These are phyloP conservation scores for Phytophthora pseudosyringae DNA, from an alignment of 352 stramenopile genomes.

Conservation along the genomic window DNA sequence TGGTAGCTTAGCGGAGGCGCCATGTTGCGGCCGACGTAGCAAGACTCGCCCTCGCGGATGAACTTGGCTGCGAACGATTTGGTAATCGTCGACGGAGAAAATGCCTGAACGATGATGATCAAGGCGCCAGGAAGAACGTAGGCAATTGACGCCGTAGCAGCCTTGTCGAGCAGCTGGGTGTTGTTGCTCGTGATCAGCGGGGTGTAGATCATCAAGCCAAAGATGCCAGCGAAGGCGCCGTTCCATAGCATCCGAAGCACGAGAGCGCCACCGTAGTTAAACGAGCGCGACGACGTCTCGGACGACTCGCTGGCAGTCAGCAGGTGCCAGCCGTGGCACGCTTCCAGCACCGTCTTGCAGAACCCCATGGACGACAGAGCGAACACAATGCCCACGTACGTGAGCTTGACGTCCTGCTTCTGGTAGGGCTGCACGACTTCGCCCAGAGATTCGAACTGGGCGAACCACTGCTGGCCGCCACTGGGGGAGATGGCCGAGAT, in stretches of 20 bases:
- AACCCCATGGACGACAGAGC: conserved; percentile 53
- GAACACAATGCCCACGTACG: conserved; percentile 63
- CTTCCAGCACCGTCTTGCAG: conserved; percentile 67
- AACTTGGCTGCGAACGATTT: conserved; percentile 73
- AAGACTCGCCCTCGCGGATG: conserved; percentile 69
- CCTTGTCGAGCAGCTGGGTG: conserved; percentile 54
- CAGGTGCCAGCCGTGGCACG: conserved; percentile 67
- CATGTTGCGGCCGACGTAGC: conserved; percentile 77
- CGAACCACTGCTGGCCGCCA: conserved; percentile 62
- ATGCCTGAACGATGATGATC: conserved; percentile 53
- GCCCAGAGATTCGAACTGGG: conserved; percentile 63
- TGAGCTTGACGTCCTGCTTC: conserved; percentile 66
- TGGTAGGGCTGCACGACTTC: conserved; percentile 61
- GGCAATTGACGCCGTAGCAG: conserved; percentile 30
- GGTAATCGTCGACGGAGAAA: conserved; percentile 51
- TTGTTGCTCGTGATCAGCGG: conserved; percentile 43
- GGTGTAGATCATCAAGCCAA: conserved; percentile 68
- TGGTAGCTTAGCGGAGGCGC: conserved; percentile 61
- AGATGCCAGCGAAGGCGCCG: conserved; percentile 59
- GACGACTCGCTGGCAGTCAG: conserved; percentile 48
- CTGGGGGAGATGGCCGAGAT: conserved; percentile 65
- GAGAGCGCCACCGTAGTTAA: conserved; percentile 69
- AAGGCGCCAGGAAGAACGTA: conserved; percentile 55
- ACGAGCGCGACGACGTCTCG: conserved; percentile 54
- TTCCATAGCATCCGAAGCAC: conserved; percentile 74